These are phyloP conservation scores for Exophiala xenobiotica DNA, from an alignment of 2,329 filamentous ascomycete species.

Conservation along the genomic window DNA sequence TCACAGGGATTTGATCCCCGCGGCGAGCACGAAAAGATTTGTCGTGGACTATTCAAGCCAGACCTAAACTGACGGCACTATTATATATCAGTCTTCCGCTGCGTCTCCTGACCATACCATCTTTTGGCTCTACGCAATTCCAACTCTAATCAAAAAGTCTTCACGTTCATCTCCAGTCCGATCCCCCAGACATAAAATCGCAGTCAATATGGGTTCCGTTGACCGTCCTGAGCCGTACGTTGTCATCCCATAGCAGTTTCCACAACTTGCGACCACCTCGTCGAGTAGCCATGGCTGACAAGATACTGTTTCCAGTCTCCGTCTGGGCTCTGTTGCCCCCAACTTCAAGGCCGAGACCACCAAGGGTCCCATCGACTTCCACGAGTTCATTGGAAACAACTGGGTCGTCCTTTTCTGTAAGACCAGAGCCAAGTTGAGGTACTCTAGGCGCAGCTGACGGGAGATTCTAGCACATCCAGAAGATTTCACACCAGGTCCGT, in stretches of 20 bases:
- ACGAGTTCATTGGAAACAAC: slow-evolving; percentile 68
- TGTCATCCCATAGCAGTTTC: neutral
- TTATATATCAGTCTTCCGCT: slow-evolving; percentile 4
- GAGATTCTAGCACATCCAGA: slow-evolving; percentile 43
- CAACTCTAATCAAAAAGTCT: too few species aligned
- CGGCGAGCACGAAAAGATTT: slow-evolving; percentile 19
- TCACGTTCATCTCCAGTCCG: too few species aligned
- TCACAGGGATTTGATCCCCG: slow-evolving; percentile 5
- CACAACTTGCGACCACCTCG: neutral
- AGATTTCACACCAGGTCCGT: slow-evolving; percentile 32
- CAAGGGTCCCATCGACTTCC: slow-evolving; percentile 66
- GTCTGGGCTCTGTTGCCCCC: slow-evolving; percentile 65
- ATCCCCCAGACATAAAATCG: too few species aligned
- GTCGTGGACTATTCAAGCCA: slow-evolving; percentile 7
- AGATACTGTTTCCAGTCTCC: slow-evolving; percentile 47
- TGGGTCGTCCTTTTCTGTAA: slow-evolving; percentile 67
- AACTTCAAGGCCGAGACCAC: slow-evolving; percentile 70
- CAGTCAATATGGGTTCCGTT: slow-evolving; percentile 22
- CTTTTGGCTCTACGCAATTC: neutral
- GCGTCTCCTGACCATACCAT: neutral
- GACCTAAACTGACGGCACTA: neutral
- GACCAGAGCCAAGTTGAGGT: neutral
- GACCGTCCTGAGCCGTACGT: slow-evolving; percentile 30
- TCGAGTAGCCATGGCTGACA: slow-evolving; percentile 9
- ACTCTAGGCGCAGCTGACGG: neutral